Base-by-base conservation (phyloP, 2,329 filamentous ascomycete species). In the Cercospora sp. region DNA sequence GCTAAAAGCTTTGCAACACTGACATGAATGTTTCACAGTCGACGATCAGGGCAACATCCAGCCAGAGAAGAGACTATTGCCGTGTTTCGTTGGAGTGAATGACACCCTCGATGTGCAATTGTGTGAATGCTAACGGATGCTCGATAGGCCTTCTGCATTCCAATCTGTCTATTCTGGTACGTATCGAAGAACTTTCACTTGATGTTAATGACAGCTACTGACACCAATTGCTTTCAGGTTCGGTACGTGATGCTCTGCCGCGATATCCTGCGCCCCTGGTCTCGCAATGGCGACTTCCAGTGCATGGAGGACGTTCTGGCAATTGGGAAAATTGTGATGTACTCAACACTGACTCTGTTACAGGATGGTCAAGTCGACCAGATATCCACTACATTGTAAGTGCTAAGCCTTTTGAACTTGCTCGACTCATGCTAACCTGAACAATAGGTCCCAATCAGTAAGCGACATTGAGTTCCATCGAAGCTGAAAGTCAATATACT, bases 231-330 rank as follows among this genome's bases (percentile, higher is more conserved):
- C 16, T 28, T 55, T 3, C 48, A 55, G 48, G 81, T 83, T 82
- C 66, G 81, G 80, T 13, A 81, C 79, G 80, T 68, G 20, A 36
- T 74, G 79, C 76, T 79, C 80, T 80, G 63, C 79, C n/a, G 10
- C 53, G 31, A n/a, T 42, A n/a, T 42, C 36, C 16, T 9, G 7
- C 36, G 16, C 7, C n/a, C 3, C 36, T 42, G 6, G 18, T 23
- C 5, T 13, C 20, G 10, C 9, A 6, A 23, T 13, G 5, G 12
- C 10, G 10, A 6, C 26, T 5, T 51, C 8, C 45, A 26, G 5
- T 20, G 10, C 45, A 51, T 13, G 18, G 18, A 26, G 1, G 18
- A 12, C 5, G 4, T 7, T 26, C 5, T 23, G 45, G 5, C 10
- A 7, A 23, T 20, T 23, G 42, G 18, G 8, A 23, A 6, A 3